Base-by-base conservation (phyloP, 208 protist species). In the Trypanosoma platydactyli region DNA sequence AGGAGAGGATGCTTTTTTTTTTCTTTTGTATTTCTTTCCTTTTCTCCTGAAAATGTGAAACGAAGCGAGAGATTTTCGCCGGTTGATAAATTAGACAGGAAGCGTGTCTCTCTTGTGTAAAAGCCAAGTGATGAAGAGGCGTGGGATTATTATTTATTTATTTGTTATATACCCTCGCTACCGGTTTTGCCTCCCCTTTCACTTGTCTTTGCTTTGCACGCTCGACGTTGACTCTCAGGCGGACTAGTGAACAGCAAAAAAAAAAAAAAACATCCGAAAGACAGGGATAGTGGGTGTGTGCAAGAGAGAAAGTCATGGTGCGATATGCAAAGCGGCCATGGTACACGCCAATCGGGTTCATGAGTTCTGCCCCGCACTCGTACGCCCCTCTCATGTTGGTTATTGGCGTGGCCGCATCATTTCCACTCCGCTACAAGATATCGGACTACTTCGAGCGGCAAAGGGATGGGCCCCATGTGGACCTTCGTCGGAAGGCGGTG, bases 391-490 rank as follows among this genome's bases (percentile, higher is more conserved):
- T 91, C 44, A 18, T 96, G 41, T 38, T 79, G 7, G 48, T 72
- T 22, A 27, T 76, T 9, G 72, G 71, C 40, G 42, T 86, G 6
- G 44, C 76, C 40, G 54, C 62, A 5, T 74, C 75, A 15, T 96
- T 78, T 33, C 87, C 88, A 13, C 63, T 94, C 6, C 87, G 91
- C 57, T 96, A 94, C 62, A 77, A 77, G 1, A 59, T 96, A 1
- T 91, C 88, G 12, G 85, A 93, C 52, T 96, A 92, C 80, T 94
- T 89, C 69, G 91, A 96, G 66, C 83, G 91, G 5, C 87, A 94
- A 65, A 67, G 73, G 22, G 81, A 88, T 50, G 82, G 84, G 1
- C 82, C 80, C 18, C 83, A 96, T 67, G 66, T 89, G 9, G 82
- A 94, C 56, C 29, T 94, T 48, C 81, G 91, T 0, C 79, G 83